Evolutionary conservation across 1,284 basidiomycete genomes (phyloP), one percentile per base, ranked within the genome.

Genomic region (Ganoderma meredithae): DNA sequence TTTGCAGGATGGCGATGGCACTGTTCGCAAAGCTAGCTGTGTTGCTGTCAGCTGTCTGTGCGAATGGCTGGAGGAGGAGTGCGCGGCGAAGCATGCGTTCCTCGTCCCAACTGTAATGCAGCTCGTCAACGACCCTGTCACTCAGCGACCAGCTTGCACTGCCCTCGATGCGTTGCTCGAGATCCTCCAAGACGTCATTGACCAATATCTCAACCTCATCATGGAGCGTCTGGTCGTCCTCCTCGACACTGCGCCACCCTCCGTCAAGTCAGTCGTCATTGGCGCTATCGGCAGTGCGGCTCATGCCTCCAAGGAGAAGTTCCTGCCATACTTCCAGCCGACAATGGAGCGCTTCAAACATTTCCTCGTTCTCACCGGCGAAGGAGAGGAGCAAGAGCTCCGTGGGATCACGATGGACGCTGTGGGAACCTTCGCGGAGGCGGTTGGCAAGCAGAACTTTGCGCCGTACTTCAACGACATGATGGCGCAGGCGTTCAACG

Each of bases 351-450:
- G 91, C 69, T 89, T 99, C 74, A 90, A 94, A 73, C 94, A 95
- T 75, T 95, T 99, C 83, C 87, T 95, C 62, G 85, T 94, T 55
- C 90, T 95, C 64, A 89, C 89, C 52, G 90, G 88, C 47, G 95
- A 96, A 75, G 94, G 93, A 55, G 95, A 96, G 77, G 95, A 97
- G 78, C 92, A 90, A 73, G 97, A 99, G 77, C 89, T 99, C 55
- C 95, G 98, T 70, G 98, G 98, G 55, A 98, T 99, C 78, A 94
- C 97, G 33, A 98, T 98, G 89, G 98, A 99, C 82, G 96, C 98
- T 44, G 92, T 99, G 72, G 98, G 98, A 60, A 99, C 98, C 0
- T 95, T 99, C 74, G 95, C 97, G 43, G 98, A 99, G 82, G 96
- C 98, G 17, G 95, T 99, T 63, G 98, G 98, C 73, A 90, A 92